Evolutionary conservation across 75 land plant species (phyloP).

Genomic region (Selaginella moellendorffii): DNA sequence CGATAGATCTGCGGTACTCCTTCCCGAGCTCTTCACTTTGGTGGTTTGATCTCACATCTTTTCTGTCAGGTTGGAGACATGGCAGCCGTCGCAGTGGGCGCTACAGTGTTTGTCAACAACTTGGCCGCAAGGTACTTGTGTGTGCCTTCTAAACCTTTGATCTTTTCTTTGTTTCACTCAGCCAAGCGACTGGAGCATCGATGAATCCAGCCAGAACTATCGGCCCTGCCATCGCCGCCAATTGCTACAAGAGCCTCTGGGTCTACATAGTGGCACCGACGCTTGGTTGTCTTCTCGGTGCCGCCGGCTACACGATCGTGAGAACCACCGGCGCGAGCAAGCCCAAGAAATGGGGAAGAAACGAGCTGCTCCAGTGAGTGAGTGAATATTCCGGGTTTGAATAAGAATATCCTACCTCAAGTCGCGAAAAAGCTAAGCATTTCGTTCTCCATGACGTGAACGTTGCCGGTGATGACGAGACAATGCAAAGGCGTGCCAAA

Average conservation of each 20-base stretch:
- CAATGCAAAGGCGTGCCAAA: conserved; percentile 92
- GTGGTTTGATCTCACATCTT: not conserved
- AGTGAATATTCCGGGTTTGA: too few relatives aligned
- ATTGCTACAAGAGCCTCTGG: conserved; percentile 35
- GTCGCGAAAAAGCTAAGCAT: conserved; percentile 59
- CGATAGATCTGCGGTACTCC: not conserved
- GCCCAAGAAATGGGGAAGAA: too few relatives aligned
- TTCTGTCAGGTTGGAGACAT: not conserved
- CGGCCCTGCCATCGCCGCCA: conserved; percentile 52
- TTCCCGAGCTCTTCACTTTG: not conserved
- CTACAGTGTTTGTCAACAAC: conserved; percentile 1
- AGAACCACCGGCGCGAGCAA: too few relatives aligned
- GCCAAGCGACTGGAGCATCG: conserved; percentile 39
- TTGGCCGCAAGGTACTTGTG: not conserved
- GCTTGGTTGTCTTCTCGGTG: conserved; percentile 35
- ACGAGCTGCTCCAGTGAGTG: too few relatives aligned
- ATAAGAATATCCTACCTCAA: too few relatives aligned
- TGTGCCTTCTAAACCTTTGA: not conserved
- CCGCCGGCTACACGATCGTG: conserved; percentile 39
- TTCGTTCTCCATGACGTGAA: conserved; percentile 92
- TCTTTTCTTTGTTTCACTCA: conserved; percentile 4
- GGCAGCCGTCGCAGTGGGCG: not conserved
- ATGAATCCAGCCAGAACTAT: conserved; percentile 72
- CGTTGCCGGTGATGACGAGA: conserved; percentile 63
- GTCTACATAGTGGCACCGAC: conserved; percentile 44